Conservation (phyloP, 306 rosid genomes). For the Prosopis cineraria region DNA sequence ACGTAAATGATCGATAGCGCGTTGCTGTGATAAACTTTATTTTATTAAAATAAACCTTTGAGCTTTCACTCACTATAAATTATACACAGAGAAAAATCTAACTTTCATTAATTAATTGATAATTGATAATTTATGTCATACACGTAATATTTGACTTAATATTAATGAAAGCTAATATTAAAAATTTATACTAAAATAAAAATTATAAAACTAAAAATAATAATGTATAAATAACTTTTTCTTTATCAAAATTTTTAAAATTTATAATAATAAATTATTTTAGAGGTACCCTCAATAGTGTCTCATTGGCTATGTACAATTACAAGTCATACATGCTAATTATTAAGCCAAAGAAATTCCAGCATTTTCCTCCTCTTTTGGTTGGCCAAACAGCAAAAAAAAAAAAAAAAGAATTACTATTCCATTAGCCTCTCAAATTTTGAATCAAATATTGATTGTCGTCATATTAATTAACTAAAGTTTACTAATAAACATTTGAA, state of each 20-base stretch:
- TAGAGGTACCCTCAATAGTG: background rate
- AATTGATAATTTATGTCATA: background rate
- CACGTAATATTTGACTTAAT: background rate
- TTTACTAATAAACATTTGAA: background rate
- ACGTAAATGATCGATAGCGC: conserved; percentile 13
- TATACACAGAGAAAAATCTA: background rate
- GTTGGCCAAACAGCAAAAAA: too few species aligned
- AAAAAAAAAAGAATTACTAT: background rate
- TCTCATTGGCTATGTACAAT: conserved; percentile 17
- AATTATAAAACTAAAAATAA: too few species aligned
- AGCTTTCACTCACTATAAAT: background rate
- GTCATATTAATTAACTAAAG: background rate
- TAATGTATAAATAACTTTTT: too few species aligned
- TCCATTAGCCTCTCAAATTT: conserved; percentile 16
- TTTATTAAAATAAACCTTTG: background rate
- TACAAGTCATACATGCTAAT: conserved; percentile 22
- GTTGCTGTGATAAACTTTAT: background rate
- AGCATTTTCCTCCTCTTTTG: background rate
- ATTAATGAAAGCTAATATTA: too few species aligned
- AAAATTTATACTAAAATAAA: background rate
- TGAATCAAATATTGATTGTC: background rate
- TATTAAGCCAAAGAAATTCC: conserved; percentile 12
- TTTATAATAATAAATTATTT: background rate
- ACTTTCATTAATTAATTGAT: background rate
- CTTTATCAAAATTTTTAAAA: too few species aligned